A percentile compares a stretch with the other conserved stretches of the same genome.
These are phyloP conservation scores for Dryas octopetala DNA, from an alignment of 306 rosid genomes.

Conservation along the genomic window DNA sequence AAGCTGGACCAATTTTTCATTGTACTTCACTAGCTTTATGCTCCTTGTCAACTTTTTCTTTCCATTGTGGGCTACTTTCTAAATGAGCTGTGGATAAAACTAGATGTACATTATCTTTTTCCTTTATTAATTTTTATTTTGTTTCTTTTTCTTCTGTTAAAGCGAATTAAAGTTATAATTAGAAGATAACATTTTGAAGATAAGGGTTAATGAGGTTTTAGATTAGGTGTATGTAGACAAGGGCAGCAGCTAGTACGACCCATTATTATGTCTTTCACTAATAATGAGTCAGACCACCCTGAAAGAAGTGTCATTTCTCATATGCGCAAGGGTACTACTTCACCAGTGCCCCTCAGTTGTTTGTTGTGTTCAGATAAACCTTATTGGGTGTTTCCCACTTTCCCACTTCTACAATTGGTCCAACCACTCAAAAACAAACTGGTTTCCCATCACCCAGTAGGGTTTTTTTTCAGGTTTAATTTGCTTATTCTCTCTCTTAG, in stretches of 20 bases:
- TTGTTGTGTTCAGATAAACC: conserved; percentile 10
- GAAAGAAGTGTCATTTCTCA: conserved; percentile 18
- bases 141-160: no score
- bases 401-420: conserved; percentile 25
- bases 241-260: background rate
- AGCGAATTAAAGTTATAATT: no score
- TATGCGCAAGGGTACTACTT: conserved; percentile 1
- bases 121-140: background rate
- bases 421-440: conserved; percentile 28
- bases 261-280: conserved; percentile 8
- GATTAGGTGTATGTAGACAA: background rate
- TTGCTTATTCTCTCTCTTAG: background rate
- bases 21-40: background rate
- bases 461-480: conserved; percentile 9
- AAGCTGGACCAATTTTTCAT: background rate
- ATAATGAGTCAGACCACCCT: conserved; percentile 16
- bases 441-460: conserved; percentile 8
- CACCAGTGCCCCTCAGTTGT: background rate
- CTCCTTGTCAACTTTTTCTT: background rate
- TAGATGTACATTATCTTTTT: background rate
- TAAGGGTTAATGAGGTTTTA: background rate
- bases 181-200: background rate
- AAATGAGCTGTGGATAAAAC: background rate
- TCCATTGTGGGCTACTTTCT: background rate
- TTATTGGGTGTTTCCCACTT: conserved; percentile 23